Conservation (phyloP, 345 rosid genomes). For the Heritiera littoralis region DNA sequence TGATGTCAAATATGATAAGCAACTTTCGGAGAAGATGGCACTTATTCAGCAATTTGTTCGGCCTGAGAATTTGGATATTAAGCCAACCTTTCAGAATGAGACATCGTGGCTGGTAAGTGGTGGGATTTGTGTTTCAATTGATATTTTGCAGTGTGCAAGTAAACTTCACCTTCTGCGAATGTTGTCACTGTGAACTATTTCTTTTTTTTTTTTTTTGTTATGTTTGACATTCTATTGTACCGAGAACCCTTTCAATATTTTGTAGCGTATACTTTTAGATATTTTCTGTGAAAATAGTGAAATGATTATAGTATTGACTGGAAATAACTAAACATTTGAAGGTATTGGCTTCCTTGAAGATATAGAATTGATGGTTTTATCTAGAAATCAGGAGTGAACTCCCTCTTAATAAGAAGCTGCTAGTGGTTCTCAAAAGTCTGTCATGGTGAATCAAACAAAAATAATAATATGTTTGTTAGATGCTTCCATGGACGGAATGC, state of each 20-base stretch:
- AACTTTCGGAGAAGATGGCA: slow-evolving; percentile 76
- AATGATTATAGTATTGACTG: background rate
- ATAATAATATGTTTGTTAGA: background rate
- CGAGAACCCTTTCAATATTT: background rate
- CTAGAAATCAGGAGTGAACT: background rate
- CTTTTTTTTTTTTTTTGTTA: background rate
- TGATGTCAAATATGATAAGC: slow-evolving; percentile 73
- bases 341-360: background rate
- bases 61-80: slow-evolving; percentile 86
- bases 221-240: background rate
- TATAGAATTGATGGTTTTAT: background rate
- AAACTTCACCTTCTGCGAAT: background rate
- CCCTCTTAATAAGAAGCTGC: slow-evolving; percentile 2
- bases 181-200: slow-evolving; percentile 14
- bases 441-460: background rate
- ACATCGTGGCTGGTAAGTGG: slow-evolving; percentile 88
- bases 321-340: slow-evolving; percentile 1
- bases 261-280: background rate
- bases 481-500: slow-evolving; percentile 5
- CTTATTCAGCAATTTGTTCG: slow-evolving; percentile 83
- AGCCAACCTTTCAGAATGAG: slow-evolving; percentile 81
- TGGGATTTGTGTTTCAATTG: slow-evolving; percentile 12
- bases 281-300: background rate
- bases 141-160: background rate
- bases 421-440: background rate